Evolutionary conservation across 106 monocot genomes (phyloP).

Genomic region (Phalaenopsis equestris): DNA sequence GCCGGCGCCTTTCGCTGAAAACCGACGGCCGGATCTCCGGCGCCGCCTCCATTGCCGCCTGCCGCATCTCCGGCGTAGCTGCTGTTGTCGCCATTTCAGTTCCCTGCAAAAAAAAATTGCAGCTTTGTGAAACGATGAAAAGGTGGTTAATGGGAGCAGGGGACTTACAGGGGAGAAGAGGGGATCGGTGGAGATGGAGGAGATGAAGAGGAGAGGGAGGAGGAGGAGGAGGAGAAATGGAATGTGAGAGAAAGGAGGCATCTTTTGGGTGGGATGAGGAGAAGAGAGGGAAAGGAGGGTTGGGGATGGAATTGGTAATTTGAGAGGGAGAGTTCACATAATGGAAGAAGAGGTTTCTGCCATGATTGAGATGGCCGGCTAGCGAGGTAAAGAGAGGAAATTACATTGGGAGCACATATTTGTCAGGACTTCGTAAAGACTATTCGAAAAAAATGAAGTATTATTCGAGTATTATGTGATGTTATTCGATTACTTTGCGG

Average conservation of each 20-base stretch:
- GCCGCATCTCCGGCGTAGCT: neutral
- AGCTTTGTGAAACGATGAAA: neutral
- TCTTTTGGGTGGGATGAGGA: neutral
- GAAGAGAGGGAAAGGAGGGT: neutral
- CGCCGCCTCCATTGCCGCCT: neutral
- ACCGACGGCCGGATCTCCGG: neutral
- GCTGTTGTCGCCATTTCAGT: neutral
- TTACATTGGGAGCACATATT: too few species aligned
- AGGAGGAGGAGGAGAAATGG: conserved; percentile 1
- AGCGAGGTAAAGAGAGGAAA: neutral
- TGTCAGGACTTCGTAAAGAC: too few species aligned
- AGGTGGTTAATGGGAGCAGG: neutral
- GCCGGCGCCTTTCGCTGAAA: conserved; percentile 24
- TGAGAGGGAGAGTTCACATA: neutral
- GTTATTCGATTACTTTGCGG: too few species aligned
- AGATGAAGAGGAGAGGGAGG: neutral
- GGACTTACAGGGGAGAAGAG: neutral
- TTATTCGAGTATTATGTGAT: too few species aligned
- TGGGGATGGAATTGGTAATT: neutral
- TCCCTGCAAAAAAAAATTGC: neutral
- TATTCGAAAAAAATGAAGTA: too few species aligned
- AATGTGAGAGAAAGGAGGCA: conserved; percentile 1
- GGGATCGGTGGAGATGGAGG: conserved; percentile 1
- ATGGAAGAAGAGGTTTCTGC: neutral
- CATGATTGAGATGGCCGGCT: neutral